Conservation (phyloP, 345 rosid species). For the Moricandia moricandioides region DNA sequence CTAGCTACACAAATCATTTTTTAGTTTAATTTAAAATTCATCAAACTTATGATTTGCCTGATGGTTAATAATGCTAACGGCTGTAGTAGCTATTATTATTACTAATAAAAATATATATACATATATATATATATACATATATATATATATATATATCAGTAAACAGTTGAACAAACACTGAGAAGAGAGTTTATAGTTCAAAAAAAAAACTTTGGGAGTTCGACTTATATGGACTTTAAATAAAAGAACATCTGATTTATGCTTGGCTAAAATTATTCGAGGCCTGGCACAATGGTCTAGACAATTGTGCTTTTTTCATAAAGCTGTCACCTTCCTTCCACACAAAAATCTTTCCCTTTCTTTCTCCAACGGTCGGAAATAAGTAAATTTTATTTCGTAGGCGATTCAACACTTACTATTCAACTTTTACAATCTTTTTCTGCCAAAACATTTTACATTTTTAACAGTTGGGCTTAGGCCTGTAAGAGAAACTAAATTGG, state of each 20-base stretch:
- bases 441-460: background rate
- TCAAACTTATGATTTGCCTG: background rate
- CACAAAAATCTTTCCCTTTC: background rate
- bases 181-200: too few relatives aligned
- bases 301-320: background rate
- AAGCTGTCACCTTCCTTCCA: constrained; percentile 21
- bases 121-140: too few relatives aligned
- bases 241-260: background rate
- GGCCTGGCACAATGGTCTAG: constrained; percentile 16
- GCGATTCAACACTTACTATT: constrained; percentile 2
- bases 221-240: background rate
- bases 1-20: background rate
- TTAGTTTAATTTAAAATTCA: background rate
- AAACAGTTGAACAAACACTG: background rate
- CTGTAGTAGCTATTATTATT: background rate
- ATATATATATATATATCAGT: background rate
- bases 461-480: background rate
- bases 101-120: background rate
- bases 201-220: background rate
- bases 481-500: background rate
- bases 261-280: background rate
- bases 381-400: background rate
- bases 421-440: background rate
- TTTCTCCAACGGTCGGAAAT: constrained; percentile 22
- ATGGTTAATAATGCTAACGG: background rate